These are phyloP conservation scores for Curvularia spicifera DNA, from an alignment of 2,329 filamentous ascomycete genomes.

Conservation along the genomic window DNA sequence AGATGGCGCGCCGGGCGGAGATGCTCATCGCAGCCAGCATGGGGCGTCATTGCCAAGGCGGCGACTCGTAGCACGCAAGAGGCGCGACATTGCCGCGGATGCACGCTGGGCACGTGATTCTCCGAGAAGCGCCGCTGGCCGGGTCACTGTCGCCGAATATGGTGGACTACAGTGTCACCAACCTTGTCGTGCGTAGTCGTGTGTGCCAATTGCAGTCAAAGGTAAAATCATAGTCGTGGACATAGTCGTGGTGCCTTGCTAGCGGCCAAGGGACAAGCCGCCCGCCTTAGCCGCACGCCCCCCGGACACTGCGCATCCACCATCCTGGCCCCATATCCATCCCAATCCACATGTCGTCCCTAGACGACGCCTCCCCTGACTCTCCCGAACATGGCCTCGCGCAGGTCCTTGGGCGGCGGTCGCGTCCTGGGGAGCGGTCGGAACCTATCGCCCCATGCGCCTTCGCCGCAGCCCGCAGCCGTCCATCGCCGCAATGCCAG, in stretches of 20 bases:
- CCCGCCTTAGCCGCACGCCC: background rate
- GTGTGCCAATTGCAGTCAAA: background rate
- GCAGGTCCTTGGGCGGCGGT: slow-evolving; percentile 82
- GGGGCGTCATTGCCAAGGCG: slow-evolving; percentile 26
- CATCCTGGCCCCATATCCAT: slow-evolving; percentile 17
- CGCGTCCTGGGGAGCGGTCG: slow-evolving; percentile 88
- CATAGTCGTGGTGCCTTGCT: background rate
- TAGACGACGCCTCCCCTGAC: slow-evolving; percentile 25
- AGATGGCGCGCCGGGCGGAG: slow-evolving; percentile 33
- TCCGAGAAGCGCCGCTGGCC: background rate
- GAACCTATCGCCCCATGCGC: slow-evolving; percentile 72
- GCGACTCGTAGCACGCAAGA: background rate
- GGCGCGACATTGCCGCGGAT: background rate
- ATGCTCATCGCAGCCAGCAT: slow-evolving; percentile 17
- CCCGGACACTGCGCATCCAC: background rate
- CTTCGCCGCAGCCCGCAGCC: slow-evolving; percentile 40
- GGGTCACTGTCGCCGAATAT: background rate
- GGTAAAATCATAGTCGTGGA: too few species aligned
- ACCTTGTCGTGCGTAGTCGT: background rate
- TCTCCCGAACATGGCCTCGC: slow-evolving; percentile 45
- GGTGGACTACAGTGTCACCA: background rate
- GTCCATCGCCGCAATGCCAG: slow-evolving; percentile 53
- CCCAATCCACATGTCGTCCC: slow-evolving; percentile 18
- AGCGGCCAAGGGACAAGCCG: background rate
- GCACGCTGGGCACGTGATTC: background rate